These are phyloP conservation scores for Cyphellophora europaea DNA, from an alignment of 2,329 filamentous ascomycete genomes.

Conservation along the genomic window DNA sequence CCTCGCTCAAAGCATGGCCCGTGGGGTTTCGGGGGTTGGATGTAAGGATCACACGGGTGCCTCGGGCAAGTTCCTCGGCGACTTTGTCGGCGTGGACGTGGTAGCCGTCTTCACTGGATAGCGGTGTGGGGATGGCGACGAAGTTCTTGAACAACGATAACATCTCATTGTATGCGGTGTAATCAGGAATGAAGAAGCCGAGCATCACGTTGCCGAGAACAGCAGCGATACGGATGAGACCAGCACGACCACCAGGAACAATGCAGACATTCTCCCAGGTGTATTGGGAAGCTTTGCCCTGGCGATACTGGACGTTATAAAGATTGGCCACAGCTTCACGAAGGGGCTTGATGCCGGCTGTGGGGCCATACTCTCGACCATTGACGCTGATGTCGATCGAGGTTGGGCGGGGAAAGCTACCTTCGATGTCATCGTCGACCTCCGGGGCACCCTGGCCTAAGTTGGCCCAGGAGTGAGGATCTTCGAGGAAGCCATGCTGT, in stretches of 20 bases:
- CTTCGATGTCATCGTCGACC: conserved; percentile 84
- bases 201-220: conserved; percentile 88
- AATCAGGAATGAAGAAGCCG: conserved; percentile 89
- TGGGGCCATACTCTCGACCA: conserved; percentile 84
- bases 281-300: conserved; percentile 81
- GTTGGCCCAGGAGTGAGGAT: conserved; percentile 81
- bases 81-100: conserved; percentile 92
- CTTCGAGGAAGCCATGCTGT: conserved; percentile 79
- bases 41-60: conserved; percentile 80
- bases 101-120: conserved; percentile 78
- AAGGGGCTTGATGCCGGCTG: conserved; percentile 84
- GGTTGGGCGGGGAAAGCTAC: conserved; percentile 75
- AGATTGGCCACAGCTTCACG: conserved; percentile 80
- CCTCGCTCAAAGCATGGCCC: conserved; percentile 74
- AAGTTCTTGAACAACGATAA: conserved; percentile 91
- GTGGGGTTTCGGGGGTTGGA: conserved; percentile 95
- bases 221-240: conserved; percentile 87
- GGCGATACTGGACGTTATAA: conserved; percentile 86
- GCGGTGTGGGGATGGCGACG: conserved; percentile 74
- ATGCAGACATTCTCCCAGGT: conserved; percentile 98
- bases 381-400: conserved; percentile 68
- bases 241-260: conserved; percentile 75
- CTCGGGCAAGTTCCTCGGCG: conserved; percentile 78
- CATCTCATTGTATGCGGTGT: conserved; percentile 79
- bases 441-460: conserved; percentile 89